A percentile compares a stretch with the other conserved stretches of the same genome.
Conservation (phyloP, 306 rosid species). For the Quillaja saponaria region DNA sequence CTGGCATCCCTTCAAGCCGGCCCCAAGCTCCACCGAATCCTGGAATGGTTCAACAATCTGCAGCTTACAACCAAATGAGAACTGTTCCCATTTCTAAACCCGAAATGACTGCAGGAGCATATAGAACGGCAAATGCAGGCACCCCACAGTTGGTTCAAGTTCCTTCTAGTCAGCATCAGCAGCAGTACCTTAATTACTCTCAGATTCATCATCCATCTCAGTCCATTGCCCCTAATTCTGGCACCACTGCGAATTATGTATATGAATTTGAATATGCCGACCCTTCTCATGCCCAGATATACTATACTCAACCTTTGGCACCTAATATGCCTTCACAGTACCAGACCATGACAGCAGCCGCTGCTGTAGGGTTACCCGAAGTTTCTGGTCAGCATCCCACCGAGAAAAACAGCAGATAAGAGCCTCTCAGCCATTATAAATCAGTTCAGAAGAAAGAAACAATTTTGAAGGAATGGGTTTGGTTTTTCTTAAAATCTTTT, state of each 20-base stretch:
- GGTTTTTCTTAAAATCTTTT: slow-evolving; percentile 44
- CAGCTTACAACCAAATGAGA: slow-evolving; percentile 60
- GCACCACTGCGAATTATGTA: slow-evolving; percentile 50
- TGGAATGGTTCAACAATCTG: slow-evolving; percentile 43
- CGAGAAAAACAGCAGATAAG: slow-evolving; percentile 87
- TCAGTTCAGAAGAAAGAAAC: slow-evolving; percentile 49
- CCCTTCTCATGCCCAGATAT: slow-evolving; percentile 71
- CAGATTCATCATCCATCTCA: slow-evolving; percentile 89
- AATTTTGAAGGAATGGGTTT: slow-evolving; percentile 78
- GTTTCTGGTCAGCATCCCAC: slow-evolving; percentile 65
- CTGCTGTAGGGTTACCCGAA: slow-evolving; percentile 54
- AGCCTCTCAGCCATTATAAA: slow-evolving; percentile 64
- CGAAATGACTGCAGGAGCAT: slow-evolving; percentile 63
- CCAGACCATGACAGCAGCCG: slow-evolving; percentile 74
- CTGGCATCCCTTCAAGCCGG: slow-evolving; percentile 48
- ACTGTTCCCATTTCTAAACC: slow-evolving; percentile 63
- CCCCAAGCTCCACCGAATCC: slow-evolving; percentile 67
- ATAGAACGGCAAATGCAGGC: slow-evolving; percentile 63
- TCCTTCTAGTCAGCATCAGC: slow-evolving; percentile 77
- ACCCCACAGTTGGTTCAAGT: slow-evolving; percentile 73
- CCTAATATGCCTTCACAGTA: slow-evolving; percentile 81
- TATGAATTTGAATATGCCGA: slow-evolving; percentile 69
- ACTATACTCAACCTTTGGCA: slow-evolving; percentile 75
- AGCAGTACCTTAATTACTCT: slow-evolving; percentile 68
- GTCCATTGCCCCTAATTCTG: slow-evolving; percentile 58